These are phyloP conservation scores for Penicillium sp. DNA, from an alignment of 2,329 filamentous ascomycete species.

Conservation along the genomic window DNA sequence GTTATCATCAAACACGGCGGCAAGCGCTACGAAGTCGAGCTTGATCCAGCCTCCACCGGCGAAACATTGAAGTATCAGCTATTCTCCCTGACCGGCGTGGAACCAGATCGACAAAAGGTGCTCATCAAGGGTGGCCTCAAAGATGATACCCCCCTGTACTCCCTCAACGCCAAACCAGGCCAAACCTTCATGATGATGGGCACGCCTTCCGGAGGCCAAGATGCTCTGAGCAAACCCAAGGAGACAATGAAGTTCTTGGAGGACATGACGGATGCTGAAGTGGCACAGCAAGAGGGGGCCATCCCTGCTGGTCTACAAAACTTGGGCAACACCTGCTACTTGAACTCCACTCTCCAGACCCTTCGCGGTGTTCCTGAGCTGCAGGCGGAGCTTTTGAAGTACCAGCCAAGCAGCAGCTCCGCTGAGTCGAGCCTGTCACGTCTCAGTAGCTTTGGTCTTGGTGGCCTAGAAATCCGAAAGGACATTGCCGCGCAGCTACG, in stretches of 20 bases:
- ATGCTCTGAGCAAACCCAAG: conserved; percentile 66
- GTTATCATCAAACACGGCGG: conserved; percentile 94
- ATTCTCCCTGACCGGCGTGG: conserved; percentile 91
- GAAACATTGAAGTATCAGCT: conserved; percentile 95
- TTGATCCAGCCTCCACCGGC: conserved; percentile 80
- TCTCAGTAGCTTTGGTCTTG: conserved; percentile 57
- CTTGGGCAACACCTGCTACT: conserved; percentile 95
- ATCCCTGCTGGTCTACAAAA: conserved; percentile 88
- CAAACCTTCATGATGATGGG: conserved; percentile 97
- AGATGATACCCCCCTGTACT: conserved; percentile 84
- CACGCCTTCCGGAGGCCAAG: conserved; percentile 69
- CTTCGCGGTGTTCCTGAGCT: conserved; percentile 87
- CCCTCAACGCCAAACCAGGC: conserved; percentile 79
- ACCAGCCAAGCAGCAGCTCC: conserved; percentile 47
- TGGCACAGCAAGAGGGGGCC: conserved; percentile 77
- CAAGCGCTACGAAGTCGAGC: conserved; percentile 91
- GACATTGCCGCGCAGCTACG: conserved; percentile 78
- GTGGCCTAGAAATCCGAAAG: conserved; percentile 59
- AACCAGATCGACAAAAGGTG: conserved; percentile 95
- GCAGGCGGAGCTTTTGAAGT: conserved; percentile 72
- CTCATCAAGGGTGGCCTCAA: conserved; percentile 92
- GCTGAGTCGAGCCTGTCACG: conserved; percentile 41
- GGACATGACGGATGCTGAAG: conserved; percentile 95
- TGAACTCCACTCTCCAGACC: conserved; percentile 95
- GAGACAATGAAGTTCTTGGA: conserved; percentile 86